phyloP scores from a whole-genome alignment of 805 yeast species.

The Wickerhamomyces hampshirensis region DNA sequence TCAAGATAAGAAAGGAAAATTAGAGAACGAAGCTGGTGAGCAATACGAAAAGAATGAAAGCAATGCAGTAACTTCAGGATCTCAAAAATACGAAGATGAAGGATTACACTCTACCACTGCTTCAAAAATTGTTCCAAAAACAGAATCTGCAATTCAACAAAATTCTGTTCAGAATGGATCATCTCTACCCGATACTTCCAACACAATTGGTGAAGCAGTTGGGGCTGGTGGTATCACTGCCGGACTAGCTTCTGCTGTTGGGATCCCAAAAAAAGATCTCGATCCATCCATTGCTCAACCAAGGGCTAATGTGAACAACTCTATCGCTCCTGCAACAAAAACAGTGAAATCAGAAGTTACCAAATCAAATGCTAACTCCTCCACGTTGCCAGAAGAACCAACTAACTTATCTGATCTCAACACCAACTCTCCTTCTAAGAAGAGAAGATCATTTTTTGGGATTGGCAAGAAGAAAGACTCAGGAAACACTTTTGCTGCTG shows the following conservation, averaged over 20 bases:
- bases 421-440: slow-evolving; percentile 4
- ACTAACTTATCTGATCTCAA: background rate
- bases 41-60: slow-evolving; percentile 2
- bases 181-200: background rate
- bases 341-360: slow-evolving; percentile 1
- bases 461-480: slow-evolving; percentile 7
- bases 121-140: slow-evolving; percentile 18
- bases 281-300: background rate
- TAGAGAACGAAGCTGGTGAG: slow-evolving; percentile 1
- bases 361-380: background rate
- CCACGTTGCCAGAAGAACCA: background rate
- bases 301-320: background rate
- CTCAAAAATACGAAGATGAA: slow-evolving; percentile 8
- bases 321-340: slow-evolving; percentile 1
- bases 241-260: slow-evolving; percentile 8
- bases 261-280: slow-evolving; percentile 1
- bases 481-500: background rate
- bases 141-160: slow-evolving; percentile 3
- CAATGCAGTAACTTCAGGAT: slow-evolving; percentile 10
- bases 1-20: slow-evolving; percentile 1
- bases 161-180: slow-evolving; percentile 1
- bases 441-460: slow-evolving; percentile 10
- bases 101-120: slow-evolving; percentile 14
- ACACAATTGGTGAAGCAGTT: slow-evolving; percentile 1
- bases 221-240: slow-evolving; percentile 8